Evolutionary conservation across 139 green algal genomes (phyloP), one percentile per base, ranked within the genome.

Genomic region (Chlamydomonas sp.): DNA sequence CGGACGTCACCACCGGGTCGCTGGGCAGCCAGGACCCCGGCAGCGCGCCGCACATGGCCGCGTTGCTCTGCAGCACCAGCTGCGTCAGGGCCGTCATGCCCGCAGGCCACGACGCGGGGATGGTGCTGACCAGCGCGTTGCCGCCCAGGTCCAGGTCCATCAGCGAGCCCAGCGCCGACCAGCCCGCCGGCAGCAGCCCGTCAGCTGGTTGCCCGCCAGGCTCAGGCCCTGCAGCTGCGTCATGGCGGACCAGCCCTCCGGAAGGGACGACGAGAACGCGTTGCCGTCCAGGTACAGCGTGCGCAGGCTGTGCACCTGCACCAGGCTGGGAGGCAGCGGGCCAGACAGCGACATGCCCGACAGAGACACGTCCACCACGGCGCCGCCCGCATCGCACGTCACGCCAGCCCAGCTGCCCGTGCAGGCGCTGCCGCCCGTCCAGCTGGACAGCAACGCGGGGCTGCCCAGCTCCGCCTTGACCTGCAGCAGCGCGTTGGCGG

Each of bases 151-250:
- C n/a, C n/a, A n/a, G n/a, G n/a, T n/a, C n/a, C n/a, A n/a, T n/a
- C n/a, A n/a, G n/a, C n/a, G n/a, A n/a, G n/a, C n/a, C n/a, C n/a
- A n/a, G n/a, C n/a, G n/a, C n/a, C n/a, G n/a, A n/a, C n/a, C n/a
- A n/a, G n/a, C n/a, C 17, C 17, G 69, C 31, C 69, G 69, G 69
- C 17, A 75, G 17, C 2, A 18, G 0, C 91, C 91, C 14, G 14
- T 60, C 7, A 94, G 80, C 1, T 16, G 5, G 74, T 94, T 94
- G 72, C 67, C 18, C 3, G 60, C 78, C 0, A 93, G 72, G 78
- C 90, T 77, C 0, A 93, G 80, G 3, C 63, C 49, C 31, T 84
- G 3, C 64, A 93, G 66, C 31, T 57, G 75, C 7, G 59, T 12
- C 31, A 90, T 20, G 59, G 2, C 3, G 12, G n/a, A 62, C 69